Evolutionary conservation across 345 rosid genomes (phyloP).

Genomic region (Draba incana): DNA sequence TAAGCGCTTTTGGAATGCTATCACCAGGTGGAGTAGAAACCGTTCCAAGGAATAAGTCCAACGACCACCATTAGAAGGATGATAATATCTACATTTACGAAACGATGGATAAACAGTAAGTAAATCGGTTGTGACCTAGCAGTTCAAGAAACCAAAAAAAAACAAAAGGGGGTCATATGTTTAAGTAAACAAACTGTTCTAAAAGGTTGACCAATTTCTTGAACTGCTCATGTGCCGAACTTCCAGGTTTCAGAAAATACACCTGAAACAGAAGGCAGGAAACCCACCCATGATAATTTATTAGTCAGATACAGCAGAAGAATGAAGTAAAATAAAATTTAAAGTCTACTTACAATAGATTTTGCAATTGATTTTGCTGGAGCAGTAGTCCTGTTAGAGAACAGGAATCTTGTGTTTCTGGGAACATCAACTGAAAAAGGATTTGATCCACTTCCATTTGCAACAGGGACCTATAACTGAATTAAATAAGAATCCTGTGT

Average conservation of each 20-base stretch:
- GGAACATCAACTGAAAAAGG: slow-evolving; percentile 97
- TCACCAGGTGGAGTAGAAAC: slow-evolving; percentile 74
- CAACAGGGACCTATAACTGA: slow-evolving; percentile 85
- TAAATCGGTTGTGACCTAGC: slow-evolving; percentile 15
- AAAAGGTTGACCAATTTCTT: slow-evolving; percentile 94
- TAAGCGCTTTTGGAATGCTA: slow-evolving; percentile 88
- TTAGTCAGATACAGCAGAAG: slow-evolving; percentile 37
- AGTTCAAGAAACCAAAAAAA: slow-evolving; percentile 12
- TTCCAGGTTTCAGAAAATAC: slow-evolving; percentile 77
- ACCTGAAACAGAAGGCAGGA: slow-evolving; percentile 58
- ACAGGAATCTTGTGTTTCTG: slow-evolving; percentile 88
- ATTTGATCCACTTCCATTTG: slow-evolving; percentile 93
- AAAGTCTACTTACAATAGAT: slow-evolving; percentile 69
- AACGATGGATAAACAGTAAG: slow-evolving; percentile 32
- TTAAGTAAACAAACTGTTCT: slow-evolving; percentile 80
- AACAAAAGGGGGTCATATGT: slow-evolving; percentile 12
- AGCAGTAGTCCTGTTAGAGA: slow-evolving; percentile 73
- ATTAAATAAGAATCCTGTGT: slow-evolving; percentile 27
- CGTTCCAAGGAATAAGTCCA: slow-evolving; percentile 98
- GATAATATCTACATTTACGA: slow-evolving; percentile 71
- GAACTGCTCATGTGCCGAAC: slow-evolving; percentile 71
- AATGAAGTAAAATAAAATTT: slow-evolving; percentile 26
- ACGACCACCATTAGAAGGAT: slow-evolving; percentile 99
- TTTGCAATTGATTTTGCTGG: slow-evolving; percentile 93
- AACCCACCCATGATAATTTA: slow-evolving; percentile 27